Evolutionary conservation across 2,329 filamentous ascomycete species (phyloP), one percentile per base, ranked within the genome.

Genomic region (Trichoderma semiorbis): DNA sequence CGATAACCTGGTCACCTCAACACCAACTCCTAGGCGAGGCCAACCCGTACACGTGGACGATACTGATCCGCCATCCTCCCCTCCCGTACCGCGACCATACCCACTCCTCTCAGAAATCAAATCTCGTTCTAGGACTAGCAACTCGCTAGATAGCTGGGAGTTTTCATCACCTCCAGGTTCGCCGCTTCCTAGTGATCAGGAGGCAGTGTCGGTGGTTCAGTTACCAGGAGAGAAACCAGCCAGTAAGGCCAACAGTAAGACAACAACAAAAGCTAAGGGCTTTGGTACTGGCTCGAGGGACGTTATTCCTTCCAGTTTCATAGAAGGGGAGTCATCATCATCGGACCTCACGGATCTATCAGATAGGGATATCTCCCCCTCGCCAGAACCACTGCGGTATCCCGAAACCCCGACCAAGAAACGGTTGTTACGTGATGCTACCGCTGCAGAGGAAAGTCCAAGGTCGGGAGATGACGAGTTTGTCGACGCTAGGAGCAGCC

Each of bases 111-210:
- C 84, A 2, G 86, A 88, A 74, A 87, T 89, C 71, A 82, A 83
- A 69, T 84, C 86, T 39, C 83, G 84, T 43, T 86, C 86, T 24
- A 83, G 77, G 66, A 76, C 74, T 10, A 77, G 73, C 26, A 78
- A 70, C 71, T 77, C 78, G 0, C 66, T 82, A 50, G 80, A 82
- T 10, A 77, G 84, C 30, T 89, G 87, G 85, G 83, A 86, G 11
- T 85, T 89, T n/a, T 89, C 87, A 1, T 89, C 88, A 2, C 88
- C 88, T 11, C 85, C 85, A 0, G 86, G 84, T 12, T 88, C 88
- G 3, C 88, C 88, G 3, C 77, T 78, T 28, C 74, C 78, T 3
- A 78, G 75, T 24, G 79, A 78, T n/a, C 80, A 80, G 26, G 67
- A 72, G 8, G 69, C 71, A 21, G 62, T 72, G 14, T 24, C 72